Conservation (phyloP, 2,329 filamentous ascomycete species). For the Penicillium sp. region DNA sequence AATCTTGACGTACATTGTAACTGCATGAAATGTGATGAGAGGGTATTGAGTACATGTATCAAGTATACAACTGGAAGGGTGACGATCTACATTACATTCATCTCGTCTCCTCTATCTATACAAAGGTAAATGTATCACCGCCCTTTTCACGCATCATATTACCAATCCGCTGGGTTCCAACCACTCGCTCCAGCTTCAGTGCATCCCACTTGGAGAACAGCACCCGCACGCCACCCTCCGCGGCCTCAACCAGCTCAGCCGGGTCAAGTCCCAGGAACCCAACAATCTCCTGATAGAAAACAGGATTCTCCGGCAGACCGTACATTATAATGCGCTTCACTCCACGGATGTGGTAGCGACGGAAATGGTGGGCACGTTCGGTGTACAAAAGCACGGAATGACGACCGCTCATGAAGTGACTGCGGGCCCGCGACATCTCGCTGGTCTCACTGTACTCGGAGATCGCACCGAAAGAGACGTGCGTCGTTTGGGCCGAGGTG, state of each 20-base stretch:
- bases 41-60: not conserved
- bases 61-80: too few relatives aligned
- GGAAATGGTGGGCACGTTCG: slow-evolving; percentile 94
- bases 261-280: slow-evolving; percentile 42
- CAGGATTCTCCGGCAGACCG: slow-evolving; percentile 81
- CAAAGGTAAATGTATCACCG: slow-evolving; percentile 91
- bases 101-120: slow-evolving; percentile 50
- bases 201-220: slow-evolving; percentile 89
- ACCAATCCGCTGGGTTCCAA: slow-evolving; percentile 75
- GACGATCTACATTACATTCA: not conserved
- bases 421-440: slow-evolving; percentile 79
- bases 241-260: slow-evolving; percentile 54
- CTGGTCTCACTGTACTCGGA: slow-evolving; percentile 82
- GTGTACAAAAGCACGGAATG: slow-evolving; percentile 87
- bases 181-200: slow-evolving; percentile 83
- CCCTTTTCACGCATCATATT: slow-evolving; percentile 81
- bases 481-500: slow-evolving; percentile 58
- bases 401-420: slow-evolving; percentile 80
- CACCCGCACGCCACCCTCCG: slow-evolving; percentile 56
- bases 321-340: slow-evolving; percentile 87
- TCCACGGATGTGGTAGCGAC: slow-evolving; percentile 78
- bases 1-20: too few relatives aligned
- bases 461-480: slow-evolving; percentile 74
- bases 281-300: slow-evolving; percentile 46
- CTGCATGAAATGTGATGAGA: not conserved